phyloP scores from a whole-genome alignment of 345 rosid species.

The Rhodomyrtus tomentosa region DNA sequence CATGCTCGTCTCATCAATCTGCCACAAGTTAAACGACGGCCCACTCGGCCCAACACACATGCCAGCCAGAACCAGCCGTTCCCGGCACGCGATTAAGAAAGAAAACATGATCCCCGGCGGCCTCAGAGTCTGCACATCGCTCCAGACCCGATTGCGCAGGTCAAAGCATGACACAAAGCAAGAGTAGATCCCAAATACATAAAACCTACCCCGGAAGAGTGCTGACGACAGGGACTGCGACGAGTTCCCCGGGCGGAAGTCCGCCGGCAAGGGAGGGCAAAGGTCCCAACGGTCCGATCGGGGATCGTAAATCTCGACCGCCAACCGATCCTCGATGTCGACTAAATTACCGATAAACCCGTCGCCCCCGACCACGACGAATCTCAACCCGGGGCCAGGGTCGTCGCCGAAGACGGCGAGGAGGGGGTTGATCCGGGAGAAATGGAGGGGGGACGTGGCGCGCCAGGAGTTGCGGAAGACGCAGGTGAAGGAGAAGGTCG shows the following conservation, averaged over 20 bases:
- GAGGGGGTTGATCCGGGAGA: conserved; percentile 52
- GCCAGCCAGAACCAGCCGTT: conserved; percentile 61
- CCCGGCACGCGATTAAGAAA: conserved; percentile 44
- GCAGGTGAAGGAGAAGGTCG: conserved; percentile 50
- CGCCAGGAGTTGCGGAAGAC: conserved; percentile 39
- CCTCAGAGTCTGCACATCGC: conserved; percentile 56
- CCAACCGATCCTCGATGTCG: conserved; percentile 60
- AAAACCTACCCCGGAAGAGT: conserved; percentile 30
- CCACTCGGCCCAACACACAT: conserved; percentile 37
- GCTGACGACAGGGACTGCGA: conserved; percentile 58
- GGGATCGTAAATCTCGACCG: conserved; percentile 67
- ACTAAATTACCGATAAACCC: conserved; percentile 59
- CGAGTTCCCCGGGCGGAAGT: conserved; percentile 47
- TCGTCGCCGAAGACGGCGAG: conserved; percentile 27
- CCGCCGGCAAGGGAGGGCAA: conserved; percentile 64
- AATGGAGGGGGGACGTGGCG: conserved; percentile 12
- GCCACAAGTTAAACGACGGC: conserved; percentile 63
- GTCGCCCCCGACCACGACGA: conserved; percentile 70
- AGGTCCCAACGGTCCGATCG: conserved; percentile 51
- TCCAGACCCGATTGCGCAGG: conserved; percentile 45
- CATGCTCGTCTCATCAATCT: conserved; percentile 37
- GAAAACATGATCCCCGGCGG: conserved; percentile 65
- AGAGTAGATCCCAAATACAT: conserved; percentile 52
- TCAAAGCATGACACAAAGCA: conserved; percentile 51
- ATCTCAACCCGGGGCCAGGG: conserved; percentile 4